Conservation (phyloP, 2,329 filamentous ascomycete species). For the Lasiodiplodia sp. region DNA sequence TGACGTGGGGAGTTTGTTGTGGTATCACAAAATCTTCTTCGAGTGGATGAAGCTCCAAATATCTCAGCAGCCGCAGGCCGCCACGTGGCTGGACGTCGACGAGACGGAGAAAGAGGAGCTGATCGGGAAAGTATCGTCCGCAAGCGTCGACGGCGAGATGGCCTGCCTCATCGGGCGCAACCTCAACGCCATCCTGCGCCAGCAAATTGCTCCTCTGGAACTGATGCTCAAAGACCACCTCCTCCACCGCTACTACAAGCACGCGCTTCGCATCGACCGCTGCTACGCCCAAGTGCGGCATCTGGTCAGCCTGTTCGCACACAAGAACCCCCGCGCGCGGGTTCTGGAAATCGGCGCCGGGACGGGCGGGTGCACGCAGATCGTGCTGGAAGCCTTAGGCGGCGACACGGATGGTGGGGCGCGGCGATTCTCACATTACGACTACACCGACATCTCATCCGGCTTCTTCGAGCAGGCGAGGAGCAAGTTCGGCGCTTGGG, state of each 20-base stretch:
- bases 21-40: constrained; percentile 2
- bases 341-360: constrained; percentile 33
- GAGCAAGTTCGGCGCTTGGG: constrained; percentile 17
- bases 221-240: constrained; percentile 16
- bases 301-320: background rate
- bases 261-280: background rate
- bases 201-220: constrained; percentile 12
- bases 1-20: background rate
- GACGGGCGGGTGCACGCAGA: constrained; percentile 31
- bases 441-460: constrained; percentile 36
- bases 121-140: no score
- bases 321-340: constrained; percentile 7
- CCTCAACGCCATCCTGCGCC: constrained; percentile 2
- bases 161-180: background rate
- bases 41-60: constrained; percentile 10
- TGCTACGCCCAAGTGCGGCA: constrained; percentile 13
- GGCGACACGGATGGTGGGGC: background rate
- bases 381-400: constrained; percentile 3
- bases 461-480: constrained; percentile 35
- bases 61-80: background rate
- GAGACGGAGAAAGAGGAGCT: background rate
- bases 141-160: constrained; percentile 2
- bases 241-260: constrained; percentile 18
- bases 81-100: background rate
- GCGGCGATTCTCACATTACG: constrained; percentile 29